These are phyloP conservation scores for Alternaria alternata DNA, from an alignment of 2,329 filamentous ascomycete species.

Conservation along the genomic window DNA sequence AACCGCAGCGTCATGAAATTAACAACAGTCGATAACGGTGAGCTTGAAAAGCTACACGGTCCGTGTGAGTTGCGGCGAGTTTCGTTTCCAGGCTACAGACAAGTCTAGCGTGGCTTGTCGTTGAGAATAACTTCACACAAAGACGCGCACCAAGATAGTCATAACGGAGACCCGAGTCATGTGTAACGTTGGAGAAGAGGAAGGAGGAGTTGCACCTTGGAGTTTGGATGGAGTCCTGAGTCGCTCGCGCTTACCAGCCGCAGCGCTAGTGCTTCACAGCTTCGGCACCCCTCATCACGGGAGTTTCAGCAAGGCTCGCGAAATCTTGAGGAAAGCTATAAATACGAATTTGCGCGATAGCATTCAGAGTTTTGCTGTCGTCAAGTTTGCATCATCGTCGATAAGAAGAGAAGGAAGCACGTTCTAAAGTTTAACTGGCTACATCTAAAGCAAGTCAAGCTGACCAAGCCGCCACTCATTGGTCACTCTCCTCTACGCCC, in stretches of 20 bases:
- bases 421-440: constrained; percentile 7
- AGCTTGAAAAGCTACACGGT: no score
- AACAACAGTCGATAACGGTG: background rate
- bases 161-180: background rate
- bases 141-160: background rate
- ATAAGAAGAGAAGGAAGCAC: constrained; percentile 2
- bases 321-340: background rate
- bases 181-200: background rate
- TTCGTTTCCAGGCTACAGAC: no score
- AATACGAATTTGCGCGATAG: background rate
- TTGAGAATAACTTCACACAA: background rate
- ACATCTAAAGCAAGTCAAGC: constrained; percentile 11
- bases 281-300: constrained; percentile 19
- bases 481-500: background rate
- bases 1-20: background rate
- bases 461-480: constrained; percentile 5
- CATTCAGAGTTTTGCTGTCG: background rate
- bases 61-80: no score
- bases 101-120: background rate
- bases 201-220: background rate
- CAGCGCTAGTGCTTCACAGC: constrained; percentile 4
- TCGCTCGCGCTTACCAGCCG: constrained; percentile 4
- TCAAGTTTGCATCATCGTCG: background rate
- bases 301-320: constrained; percentile 4
- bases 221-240: background rate